Conservation (phyloP, 2,329 filamentous ascomycete genomes). For the Ceratocystis destructans region DNA sequence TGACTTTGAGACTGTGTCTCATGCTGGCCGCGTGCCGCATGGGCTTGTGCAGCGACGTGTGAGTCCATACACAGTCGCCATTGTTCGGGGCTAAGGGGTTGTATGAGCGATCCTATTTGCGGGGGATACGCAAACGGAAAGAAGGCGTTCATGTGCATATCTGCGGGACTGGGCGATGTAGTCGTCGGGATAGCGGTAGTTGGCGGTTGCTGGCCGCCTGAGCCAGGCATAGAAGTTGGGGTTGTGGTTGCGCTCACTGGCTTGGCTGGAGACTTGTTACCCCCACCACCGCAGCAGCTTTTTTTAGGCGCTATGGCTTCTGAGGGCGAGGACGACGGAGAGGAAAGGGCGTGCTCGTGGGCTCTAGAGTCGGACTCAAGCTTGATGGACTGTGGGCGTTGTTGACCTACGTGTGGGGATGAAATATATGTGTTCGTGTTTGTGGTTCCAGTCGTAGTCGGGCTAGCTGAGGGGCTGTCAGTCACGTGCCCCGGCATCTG, state of each 20-base stretch:
- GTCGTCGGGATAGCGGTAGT: constrained; percentile 27
- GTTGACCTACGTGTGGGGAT: constrained; percentile 20
- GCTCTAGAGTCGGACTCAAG: constrained; percentile 5
- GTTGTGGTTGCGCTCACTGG: not conserved
- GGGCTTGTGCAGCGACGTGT: constrained; percentile 20
- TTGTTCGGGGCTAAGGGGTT: constrained; percentile 41
- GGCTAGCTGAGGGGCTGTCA: constrained; percentile 7
- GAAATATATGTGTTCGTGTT: constrained; percentile 20
- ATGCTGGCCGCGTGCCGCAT: not conserved
- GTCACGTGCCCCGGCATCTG: not conserved
- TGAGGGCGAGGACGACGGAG: not conserved
- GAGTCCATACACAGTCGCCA: constrained; percentile 37
- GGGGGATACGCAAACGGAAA: constrained; percentile 37
- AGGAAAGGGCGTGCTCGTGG: not conserved
- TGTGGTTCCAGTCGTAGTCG: not conserved
- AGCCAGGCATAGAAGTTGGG: not conserved
- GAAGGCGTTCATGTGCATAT: constrained; percentile 29
- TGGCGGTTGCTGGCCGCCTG: constrained; percentile 26
- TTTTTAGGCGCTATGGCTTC: constrained; percentile 13
- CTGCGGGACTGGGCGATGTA: constrained; percentile 16
- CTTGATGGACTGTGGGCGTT: constrained; percentile 12
- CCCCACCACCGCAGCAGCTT: constrained; percentile 21
- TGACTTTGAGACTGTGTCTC: constrained; percentile 1
- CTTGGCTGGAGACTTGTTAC: constrained; percentile 10
- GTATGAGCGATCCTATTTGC: constrained; percentile 41